Evolutionary conservation across 352 stramenopile genomes (phyloP).

Genomic region (Phytophthora sojae): DNA sequence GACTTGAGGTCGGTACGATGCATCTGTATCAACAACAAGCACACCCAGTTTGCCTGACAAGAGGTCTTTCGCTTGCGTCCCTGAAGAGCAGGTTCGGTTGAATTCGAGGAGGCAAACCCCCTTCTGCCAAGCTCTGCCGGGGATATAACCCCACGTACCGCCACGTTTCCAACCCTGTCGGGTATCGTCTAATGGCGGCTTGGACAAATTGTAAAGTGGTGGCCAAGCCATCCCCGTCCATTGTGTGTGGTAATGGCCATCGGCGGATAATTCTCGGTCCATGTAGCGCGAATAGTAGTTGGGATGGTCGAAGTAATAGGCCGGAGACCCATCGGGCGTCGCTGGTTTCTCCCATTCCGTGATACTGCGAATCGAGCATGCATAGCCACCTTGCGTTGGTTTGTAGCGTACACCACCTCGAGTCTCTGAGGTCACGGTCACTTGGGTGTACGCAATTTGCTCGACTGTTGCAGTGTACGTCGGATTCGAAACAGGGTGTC

Average conservation of each 20-base stretch:
- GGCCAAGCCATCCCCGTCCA: constrained; percentile 94
- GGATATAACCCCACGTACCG: constrained; percentile 76
- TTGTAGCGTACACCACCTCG: constrained; percentile 70
- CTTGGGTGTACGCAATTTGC: constrained; percentile 55
- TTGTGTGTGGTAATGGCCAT: constrained; percentile 88
- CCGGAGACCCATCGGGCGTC: constrained; percentile 56
- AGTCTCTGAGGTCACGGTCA: constrained; percentile 44
- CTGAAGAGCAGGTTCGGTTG: constrained; percentile 75
- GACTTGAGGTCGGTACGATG: constrained; percentile 88
- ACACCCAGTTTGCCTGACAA: constrained; percentile 23
- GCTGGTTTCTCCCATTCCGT: constrained; percentile 94
- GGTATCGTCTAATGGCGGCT: constrained; percentile 89
- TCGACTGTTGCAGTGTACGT: constrained; percentile 66
- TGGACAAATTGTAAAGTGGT: constrained; percentile 90
- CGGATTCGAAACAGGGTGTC: constrained; percentile 71
- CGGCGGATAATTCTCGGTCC: constrained; percentile 82
- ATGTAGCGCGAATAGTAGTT: constrained; percentile 98
- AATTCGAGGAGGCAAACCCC: constrained; percentile 96
- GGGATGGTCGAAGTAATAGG: constrained; percentile 92
- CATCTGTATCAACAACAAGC: constrained; percentile 93
- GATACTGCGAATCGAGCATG: constrained; percentile 94
- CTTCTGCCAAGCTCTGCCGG: constrained; percentile 89
- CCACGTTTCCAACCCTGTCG: constrained; percentile 91
- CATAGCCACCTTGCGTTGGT: constrained; percentile 92
- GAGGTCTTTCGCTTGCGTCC: constrained; percentile 47